phyloP scores from a whole-genome alignment of 2,329 filamentous ascomycete genomes.

The Aspergillus piperis region DNA sequence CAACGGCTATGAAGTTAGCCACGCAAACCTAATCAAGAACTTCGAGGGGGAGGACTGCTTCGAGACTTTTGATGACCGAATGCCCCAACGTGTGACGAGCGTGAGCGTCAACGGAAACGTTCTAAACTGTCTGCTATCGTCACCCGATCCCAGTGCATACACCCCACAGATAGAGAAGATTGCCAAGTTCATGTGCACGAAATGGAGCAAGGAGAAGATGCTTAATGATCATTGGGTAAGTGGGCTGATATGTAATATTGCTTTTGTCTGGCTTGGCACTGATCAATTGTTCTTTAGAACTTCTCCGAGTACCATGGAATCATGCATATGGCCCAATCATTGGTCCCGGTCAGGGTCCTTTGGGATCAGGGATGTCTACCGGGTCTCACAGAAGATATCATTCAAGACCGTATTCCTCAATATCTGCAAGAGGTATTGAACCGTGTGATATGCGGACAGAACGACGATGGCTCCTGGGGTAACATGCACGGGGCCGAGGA shows the following conservation, averaged over 20 bases:
- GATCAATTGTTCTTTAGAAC: neutral
- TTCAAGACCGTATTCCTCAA: neutral
- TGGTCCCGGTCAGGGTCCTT: neutral
- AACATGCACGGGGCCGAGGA: constrained; percentile 5
- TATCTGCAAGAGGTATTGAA: neutral
- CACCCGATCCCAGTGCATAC: neutral
- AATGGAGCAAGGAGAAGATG: neutral
- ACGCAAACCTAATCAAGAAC: neutral
- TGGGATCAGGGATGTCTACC: neutral
- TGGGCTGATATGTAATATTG: too few species aligned
- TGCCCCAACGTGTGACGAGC: constrained; percentile 2
- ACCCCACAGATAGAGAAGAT: constrained; percentile 1
- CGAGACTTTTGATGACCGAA: constrained; percentile 1
- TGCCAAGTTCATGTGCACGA: constrained; percentile 2
- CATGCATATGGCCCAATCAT: constrained; percentile 1
- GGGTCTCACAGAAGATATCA: neutral
- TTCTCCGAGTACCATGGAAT: constrained; percentile 11
- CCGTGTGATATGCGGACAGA: neutral
- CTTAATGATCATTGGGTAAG: neutral
- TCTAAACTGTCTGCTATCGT: constrained; percentile 1
- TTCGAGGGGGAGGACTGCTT: constrained; percentile 4
- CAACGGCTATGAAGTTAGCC: neutral
- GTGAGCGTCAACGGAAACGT: constrained; percentile 11
- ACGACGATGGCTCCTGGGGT: constrained; percentile 11
- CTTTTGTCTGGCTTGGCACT: neutral